Evolutionary conservation across 345 rosid genomes (phyloP).

Genomic region (Limnanthes douglasii): DNA sequence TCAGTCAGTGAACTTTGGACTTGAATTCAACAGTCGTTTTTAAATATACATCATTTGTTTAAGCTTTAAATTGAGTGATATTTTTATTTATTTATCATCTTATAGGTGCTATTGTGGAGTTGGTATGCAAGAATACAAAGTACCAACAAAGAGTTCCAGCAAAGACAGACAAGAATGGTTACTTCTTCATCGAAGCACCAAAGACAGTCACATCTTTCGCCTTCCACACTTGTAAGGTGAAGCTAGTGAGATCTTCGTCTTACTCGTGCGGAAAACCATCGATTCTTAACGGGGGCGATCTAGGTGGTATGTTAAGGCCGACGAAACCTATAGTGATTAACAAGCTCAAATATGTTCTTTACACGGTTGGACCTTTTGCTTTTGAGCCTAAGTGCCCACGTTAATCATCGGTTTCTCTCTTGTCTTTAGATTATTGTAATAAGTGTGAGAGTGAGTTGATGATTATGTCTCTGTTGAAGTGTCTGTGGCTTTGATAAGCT

Average conservation of each 20-base stretch:
- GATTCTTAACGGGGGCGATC: conserved; percentile 36
- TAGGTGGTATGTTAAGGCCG: conserved; percentile 34
- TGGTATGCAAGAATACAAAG: conserved; percentile 60
- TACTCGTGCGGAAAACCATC: conserved; percentile 29
- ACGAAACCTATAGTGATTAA: conserved; percentile 15
- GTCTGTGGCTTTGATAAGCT: no score
- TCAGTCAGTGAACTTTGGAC: no score
- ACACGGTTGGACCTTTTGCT: conserved; percentile 63
- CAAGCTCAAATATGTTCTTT: conserved; percentile 32
- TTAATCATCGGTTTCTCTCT: no score
- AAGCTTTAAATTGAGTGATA: no score
- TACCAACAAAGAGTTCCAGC: conserved; percentile 15
- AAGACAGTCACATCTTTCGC: conserved; percentile 55
- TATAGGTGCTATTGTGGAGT: conserved; percentile 52
- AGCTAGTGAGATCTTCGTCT: conserved; percentile 22
- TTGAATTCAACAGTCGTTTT: no score
- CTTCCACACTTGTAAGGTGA: conserved; percentile 53
- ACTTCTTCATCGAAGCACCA: conserved; percentile 53
- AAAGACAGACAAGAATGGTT: conserved; percentile 70
- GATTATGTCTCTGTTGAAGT: no score
- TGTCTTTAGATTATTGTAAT: no score
- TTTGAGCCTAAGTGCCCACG: conserved; percentile 49
- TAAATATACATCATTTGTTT: no score
- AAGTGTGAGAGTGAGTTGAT: no score
- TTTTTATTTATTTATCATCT: no score